Evolutionary conservation across 2,329 filamentous ascomycete species (phyloP), one percentile per base, ranked within the genome.

Genomic region (Ophiosphaerella herpotricha): DNA sequence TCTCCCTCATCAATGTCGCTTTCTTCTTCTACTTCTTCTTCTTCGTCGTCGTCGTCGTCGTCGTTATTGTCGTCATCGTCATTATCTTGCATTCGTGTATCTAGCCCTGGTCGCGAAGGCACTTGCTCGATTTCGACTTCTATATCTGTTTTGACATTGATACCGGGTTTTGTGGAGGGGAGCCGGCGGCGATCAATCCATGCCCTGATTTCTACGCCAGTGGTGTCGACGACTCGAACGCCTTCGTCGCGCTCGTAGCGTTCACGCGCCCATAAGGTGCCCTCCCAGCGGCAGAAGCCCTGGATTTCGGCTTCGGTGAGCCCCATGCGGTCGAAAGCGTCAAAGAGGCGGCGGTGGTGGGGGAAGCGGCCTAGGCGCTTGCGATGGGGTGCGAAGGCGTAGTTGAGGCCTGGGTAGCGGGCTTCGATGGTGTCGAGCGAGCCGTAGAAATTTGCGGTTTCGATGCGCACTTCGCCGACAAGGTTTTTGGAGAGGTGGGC

Each of bases 371-470:
- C 83, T 7, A 93, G 83, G n/a, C 89, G 87, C 70, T 88, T 85
- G 57, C 88, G 86, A 73, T 93, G 89, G 7, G 86, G 87, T 21
- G 75, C 77, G 67, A 89, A 80, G 52, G 82, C 85, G 77, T 93
- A 93, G 77, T 93, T 89, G 48, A 93, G 82, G 26, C 89, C 89
- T 0, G 89, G 89, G 60, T 92, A 92, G 63, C 90, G 89, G 58
- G 89, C 88, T 77, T 93, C 89, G 60, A 87, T 84, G 23, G 87
- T 90, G 67, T 90, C 86, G 58, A 92, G 82, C 66, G 89, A 86
- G 60, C 89, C 89, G 73, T 90, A 92, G 75, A 90, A 92, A 43
- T 85, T 83, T 58, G 87, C 83, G 1, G 89, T 90, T 72, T 92
- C 89, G 67, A 89, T 85, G 50, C 89, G 87, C 50, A 92, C 88